Percentiles rank a stretch among this genome's conserved stretches.
These are phyloP conservation scores for Fraxinus paxiana DNA, from an alignment of 305 asterid species.

Conservation along the genomic window DNA sequence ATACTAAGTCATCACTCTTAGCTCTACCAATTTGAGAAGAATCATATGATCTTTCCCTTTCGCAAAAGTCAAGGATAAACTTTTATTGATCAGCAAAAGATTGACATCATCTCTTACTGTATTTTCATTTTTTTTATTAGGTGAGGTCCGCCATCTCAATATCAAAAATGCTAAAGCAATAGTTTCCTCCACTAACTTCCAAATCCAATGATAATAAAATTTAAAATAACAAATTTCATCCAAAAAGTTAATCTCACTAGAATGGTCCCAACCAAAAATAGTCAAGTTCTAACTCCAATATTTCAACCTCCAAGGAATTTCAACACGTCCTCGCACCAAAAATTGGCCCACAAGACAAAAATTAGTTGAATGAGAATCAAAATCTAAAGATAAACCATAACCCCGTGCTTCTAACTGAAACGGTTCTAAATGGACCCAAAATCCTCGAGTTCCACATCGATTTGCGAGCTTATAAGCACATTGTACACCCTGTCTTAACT, in stretches of 20 bases:
- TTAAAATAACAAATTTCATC: not conserved
- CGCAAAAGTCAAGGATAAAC: conserved; percentile 27
- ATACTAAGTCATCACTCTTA: not conserved
- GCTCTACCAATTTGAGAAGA: conserved; percentile 26
- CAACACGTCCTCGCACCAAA: not conserved
- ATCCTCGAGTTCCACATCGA: not conserved
- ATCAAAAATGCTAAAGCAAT: conserved; percentile 27
- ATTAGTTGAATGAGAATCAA: conserved; percentile 12
- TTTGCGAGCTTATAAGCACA: not conserved
- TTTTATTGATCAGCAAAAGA: not conserved
- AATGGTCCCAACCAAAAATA: not conserved
- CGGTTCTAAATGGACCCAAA: conserved; percentile 42
- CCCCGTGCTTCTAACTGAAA: conserved; percentile 31
- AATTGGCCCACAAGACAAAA: conserved; percentile 18
- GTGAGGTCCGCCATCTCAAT: conserved; percentile 13
- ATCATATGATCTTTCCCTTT: conserved; percentile 25
- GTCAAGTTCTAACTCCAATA: not conserved
- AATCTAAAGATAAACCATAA: conserved; percentile 24
- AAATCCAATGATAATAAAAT: not conserved
- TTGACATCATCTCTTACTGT: not conserved
- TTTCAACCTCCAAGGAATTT: conserved; percentile 1
- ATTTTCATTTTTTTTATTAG: conserved; percentile 9
- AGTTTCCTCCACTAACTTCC: conserved; percentile 30
- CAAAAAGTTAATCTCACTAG: not conserved
- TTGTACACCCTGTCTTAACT: not conserved